Conservation (phyloP, 2,329 filamentous ascomycete genomes). For the Mycogone perniciosa region DNA sequence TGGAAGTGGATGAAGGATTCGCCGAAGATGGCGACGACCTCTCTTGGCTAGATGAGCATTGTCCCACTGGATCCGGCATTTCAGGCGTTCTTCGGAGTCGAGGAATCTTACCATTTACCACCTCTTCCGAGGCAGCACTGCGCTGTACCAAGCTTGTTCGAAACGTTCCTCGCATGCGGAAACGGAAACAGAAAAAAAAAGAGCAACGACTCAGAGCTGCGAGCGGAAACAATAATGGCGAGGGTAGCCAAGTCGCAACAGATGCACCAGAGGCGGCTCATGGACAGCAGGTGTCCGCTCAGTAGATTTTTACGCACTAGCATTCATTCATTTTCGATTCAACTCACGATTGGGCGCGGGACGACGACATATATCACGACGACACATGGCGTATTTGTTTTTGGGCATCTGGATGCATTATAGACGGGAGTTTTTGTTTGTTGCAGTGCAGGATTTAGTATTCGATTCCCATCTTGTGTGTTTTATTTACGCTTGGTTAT, state of each 20-base stretch:
- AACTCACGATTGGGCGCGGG: not conserved
- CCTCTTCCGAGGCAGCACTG: constrained; percentile 16
- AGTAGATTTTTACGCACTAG: not conserved
- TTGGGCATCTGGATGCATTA: not conserved
- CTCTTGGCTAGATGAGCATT: constrained; percentile 20
- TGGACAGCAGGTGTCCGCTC: not conserved
- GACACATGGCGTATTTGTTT: not conserved
- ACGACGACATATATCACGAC: constrained; percentile 1
- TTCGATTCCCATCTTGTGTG: not conserved
- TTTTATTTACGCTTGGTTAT: not conserved
- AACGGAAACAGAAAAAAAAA: constrained; percentile 14
- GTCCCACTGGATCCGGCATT: constrained; percentile 8
- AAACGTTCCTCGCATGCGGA: constrained; percentile 19
- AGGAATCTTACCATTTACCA: constrained; percentile 11
- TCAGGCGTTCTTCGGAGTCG: constrained; percentile 15
- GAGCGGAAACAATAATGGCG: not conserved
- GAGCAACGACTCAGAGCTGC: constrained; percentile 7
- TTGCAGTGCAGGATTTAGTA: not conserved
- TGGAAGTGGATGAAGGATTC: constrained; percentile 26
- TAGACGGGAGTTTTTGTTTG: not conserved
- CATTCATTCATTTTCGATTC: not conserved
- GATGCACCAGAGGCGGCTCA: not conserved
- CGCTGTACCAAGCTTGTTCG: constrained; percentile 16
- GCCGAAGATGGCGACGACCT: constrained; percentile 22
- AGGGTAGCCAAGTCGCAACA: not conserved